phyloP scores from a whole-genome alignment of 2,329 filamentous ascomycete genomes.

The Camillea tinctor region DNA sequence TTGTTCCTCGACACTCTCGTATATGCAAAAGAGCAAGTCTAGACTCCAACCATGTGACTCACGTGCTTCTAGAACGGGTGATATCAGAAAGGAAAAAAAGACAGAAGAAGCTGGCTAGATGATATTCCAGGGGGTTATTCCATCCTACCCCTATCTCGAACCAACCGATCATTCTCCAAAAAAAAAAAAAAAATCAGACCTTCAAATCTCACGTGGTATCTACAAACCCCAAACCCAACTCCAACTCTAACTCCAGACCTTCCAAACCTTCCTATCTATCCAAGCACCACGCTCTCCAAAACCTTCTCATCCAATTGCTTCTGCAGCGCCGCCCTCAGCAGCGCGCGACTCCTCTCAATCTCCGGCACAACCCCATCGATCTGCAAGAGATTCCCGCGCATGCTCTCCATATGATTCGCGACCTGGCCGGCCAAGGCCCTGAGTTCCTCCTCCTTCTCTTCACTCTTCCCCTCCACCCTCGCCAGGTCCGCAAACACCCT shows the following conservation, averaged over 20 bases:
- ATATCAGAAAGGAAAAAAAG: too few species aligned
- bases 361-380: conserved; percentile 51
- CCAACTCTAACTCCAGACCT: too few species aligned
- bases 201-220: neutral
- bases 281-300: conserved; percentile 50
- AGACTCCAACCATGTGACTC: too few species aligned
- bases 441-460: conserved; percentile 44
- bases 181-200: too few species aligned
- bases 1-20: too few species aligned
- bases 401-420: conserved; percentile 55
- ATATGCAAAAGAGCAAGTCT: too few species aligned
- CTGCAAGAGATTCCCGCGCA: conserved; percentile 53
- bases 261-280: too few species aligned
- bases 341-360: conserved; percentile 47
- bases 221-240: neutral
- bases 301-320: conserved; percentile 43
- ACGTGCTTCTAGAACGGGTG: too few species aligned
- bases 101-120: too few species aligned
- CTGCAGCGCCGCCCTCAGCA: conserved; percentile 48
- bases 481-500: conserved; percentile 24
- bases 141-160: too few species aligned
- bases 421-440: conserved; percentile 48
- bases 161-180: too few species aligned
- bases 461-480: neutral
- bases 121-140: too few species aligned